A percentile compares a stretch with the other conserved stretches of the same genome.
These are phyloP conservation scores for Mycena rosella DNA, from an alignment of 768 basidiomycete genomes.

Conservation along the genomic window DNA sequence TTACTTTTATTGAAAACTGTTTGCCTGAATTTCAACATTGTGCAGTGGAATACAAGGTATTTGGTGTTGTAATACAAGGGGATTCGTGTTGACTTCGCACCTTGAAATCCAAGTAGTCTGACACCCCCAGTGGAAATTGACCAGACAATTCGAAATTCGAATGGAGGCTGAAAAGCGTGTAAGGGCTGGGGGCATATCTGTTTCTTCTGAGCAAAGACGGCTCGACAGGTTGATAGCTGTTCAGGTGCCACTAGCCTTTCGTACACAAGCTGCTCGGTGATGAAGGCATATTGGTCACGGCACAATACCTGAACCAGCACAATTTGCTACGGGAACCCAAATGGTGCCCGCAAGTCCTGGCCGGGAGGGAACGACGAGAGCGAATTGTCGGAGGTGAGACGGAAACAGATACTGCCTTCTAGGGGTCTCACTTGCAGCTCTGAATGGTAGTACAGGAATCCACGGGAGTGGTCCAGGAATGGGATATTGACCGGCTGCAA, in stretches of 20 bases:
- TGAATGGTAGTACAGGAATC: neutral
- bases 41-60: conserved; percentile 1
- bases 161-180: no score
- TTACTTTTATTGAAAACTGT: neutral
- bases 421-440: neutral
- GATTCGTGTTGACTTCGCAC: neutral
- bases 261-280: neutral
- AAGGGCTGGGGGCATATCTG: no score
- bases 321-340: neutral
- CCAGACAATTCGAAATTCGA: no score
- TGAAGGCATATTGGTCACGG: neutral
- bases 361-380: neutral
- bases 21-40: neutral
- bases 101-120: neutral
- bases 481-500: no score
- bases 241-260: neutral
- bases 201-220: neutral
- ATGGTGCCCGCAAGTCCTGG: neutral
- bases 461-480: neutral
- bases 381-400: neutral
- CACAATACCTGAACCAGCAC: neutral
- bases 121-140: no score
- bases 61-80: neutral
- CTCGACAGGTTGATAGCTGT: neutral
- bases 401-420: neutral